Percentiles rank a stretch among this genome's conserved stretches.
phyloP scores from a whole-genome alignment of 2,329 filamentous ascomycete genomes.

The Clonostachys chloroleuca region DNA sequence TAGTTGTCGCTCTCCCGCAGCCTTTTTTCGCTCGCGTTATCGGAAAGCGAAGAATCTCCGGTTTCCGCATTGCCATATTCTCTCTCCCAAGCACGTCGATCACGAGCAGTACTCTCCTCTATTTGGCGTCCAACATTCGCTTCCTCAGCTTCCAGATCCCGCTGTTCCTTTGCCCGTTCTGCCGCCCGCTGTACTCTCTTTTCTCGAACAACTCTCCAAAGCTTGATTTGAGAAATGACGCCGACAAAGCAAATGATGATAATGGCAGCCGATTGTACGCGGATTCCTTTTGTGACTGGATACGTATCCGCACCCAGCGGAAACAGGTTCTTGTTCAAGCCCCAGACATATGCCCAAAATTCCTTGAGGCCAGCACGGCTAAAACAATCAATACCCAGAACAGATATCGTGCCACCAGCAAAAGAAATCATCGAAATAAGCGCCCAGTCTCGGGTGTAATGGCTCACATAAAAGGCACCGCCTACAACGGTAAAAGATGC shows the following conservation, averaged over 20 bases:
- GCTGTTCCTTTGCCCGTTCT: constrained; percentile 43
- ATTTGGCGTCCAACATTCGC: constrained; percentile 64
- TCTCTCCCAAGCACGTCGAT: constrained; percentile 71
- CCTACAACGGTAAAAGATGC: constrained; percentile 61
- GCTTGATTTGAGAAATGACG: constrained; percentile 76
- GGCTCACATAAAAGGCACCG: constrained; percentile 75
- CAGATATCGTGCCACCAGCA: constrained; percentile 70
- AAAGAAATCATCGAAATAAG: constrained; percentile 77
- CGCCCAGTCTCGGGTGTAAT: constrained; percentile 72
- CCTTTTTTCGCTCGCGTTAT: constrained; percentile 41
- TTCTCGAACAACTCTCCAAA: constrained; percentile 78
- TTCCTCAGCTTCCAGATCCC: constrained; percentile 59
- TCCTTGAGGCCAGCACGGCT: constrained; percentile 88
- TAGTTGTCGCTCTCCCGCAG: constrained; percentile 24
- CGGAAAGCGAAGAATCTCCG: constrained; percentile 19
- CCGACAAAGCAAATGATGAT: constrained; percentile 72
- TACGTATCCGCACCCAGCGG: constrained; percentile 74
- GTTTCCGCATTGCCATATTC: constrained; percentile 61
- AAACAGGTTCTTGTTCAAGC: constrained; percentile 74
- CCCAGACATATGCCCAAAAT: constrained; percentile 93
- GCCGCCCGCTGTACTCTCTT: constrained; percentile 48
- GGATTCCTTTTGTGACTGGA: constrained; percentile 80
- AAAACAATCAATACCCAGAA: constrained; percentile 88
- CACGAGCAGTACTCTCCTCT: constrained; percentile 55
- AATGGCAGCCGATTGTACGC: constrained; percentile 76